A percentile compares a stretch with the other conserved stretches of the same genome.
Evolutionary conservation across 441 rosid species (phyloP).

Genomic region (Geranium incanum): DNA sequence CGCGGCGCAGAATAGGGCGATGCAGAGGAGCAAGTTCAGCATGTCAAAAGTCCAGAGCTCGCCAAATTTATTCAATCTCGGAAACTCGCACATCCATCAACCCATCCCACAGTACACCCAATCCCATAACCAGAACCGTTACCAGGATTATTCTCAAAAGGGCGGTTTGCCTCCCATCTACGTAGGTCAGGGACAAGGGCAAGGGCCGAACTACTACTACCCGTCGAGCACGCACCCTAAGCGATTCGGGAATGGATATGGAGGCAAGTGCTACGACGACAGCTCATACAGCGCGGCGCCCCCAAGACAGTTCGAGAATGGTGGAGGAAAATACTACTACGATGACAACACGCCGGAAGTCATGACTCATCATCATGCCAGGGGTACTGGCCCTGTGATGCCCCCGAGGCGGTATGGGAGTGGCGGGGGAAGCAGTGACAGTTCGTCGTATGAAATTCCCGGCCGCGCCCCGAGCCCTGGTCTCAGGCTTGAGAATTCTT

Average conservation of each 20-base stretch:
- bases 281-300: not conserved
- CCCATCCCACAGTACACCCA: constrained; percentile 5
- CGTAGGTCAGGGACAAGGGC: not conserved
- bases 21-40: not conserved
- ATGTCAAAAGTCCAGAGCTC: constrained; percentile 65
- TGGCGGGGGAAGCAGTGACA: too few species aligned
- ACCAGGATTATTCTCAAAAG: not conserved
- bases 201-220: not conserved
- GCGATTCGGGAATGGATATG: not conserved
- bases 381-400: too few species aligned
- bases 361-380: too few species aligned
- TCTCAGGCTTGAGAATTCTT: too few species aligned
- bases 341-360: too few species aligned
- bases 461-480: too few species aligned
- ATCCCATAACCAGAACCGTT: not conserved
- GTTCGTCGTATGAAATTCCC: too few species aligned
- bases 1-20: too few species aligned
- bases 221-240: not conserved
- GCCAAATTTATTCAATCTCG: constrained; percentile 46
- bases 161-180: not conserved
- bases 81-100: constrained; percentile 20
- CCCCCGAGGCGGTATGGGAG: too few species aligned
- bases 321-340: too few species aligned
- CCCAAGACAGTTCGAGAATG: too few species aligned
- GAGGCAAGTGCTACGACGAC: not conserved